These are phyloP conservation scores for Lobosporangium transversale DNA, from an alignment of 192 early-diverging fungal species.

Conservation along the genomic window DNA sequence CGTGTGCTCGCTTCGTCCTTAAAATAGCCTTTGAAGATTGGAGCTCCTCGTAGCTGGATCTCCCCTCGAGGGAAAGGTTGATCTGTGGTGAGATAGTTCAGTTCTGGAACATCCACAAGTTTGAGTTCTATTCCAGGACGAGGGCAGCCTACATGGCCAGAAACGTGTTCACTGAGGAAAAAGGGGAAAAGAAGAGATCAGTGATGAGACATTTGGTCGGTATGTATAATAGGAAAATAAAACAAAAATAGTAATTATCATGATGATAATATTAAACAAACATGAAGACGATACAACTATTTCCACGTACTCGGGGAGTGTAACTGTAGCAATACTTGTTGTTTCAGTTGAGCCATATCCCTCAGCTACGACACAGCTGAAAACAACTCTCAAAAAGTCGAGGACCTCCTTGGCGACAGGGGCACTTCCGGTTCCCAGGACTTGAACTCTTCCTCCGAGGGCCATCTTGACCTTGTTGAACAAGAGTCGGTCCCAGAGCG, in stretches of 20 bases:
- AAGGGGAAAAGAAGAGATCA: conserved; percentile 18
- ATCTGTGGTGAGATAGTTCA: conserved; percentile 81
- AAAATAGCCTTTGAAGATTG: conserved; percentile 80
- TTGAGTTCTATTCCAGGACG: conserved; percentile 68
- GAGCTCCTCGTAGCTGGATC: conserved; percentile 78
- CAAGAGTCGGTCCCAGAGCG: conserved; percentile 85
- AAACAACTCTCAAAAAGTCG: conserved; percentile 71
- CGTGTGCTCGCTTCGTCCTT: conserved; percentile 80
- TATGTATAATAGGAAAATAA: neutral
- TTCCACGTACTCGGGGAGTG: too few relatives aligned
- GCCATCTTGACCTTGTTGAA: conserved; percentile 82
- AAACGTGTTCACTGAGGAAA: conserved; percentile 67
- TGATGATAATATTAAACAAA: conserved; percentile 1
- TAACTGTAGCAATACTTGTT: conserved; percentile 26
- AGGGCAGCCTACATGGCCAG: conserved; percentile 84
- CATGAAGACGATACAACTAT: neutral
- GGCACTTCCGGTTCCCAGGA: conserved; percentile 72
- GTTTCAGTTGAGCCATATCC: conserved; percentile 63
- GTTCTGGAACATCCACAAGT: conserved; percentile 85
- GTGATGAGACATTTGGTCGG: too few relatives aligned
- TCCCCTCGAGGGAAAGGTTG: conserved; percentile 86
- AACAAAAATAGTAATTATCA: neutral
- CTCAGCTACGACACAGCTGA: conserved; percentile 68
- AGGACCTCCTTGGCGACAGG: conserved; percentile 70
- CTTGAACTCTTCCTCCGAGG: conserved; percentile 77